phyloP scores from a whole-genome alignment of 768 basidiomycete species.

The Leccinum longicurvipes region DNA sequence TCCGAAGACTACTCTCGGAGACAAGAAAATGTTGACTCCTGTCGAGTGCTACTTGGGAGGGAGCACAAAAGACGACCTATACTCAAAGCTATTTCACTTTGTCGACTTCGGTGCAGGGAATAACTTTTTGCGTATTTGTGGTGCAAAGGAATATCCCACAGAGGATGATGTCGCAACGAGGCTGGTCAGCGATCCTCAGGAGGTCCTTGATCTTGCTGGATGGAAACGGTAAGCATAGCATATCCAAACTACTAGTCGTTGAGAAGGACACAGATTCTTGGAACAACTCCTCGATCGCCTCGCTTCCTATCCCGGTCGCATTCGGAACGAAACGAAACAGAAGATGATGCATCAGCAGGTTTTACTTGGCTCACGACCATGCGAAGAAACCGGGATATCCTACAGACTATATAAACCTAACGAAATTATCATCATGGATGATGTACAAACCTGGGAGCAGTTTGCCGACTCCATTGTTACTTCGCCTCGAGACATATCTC shows the following conservation, averaged over 20 bases:
- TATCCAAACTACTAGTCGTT: background rate
- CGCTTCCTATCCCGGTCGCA: constrained; percentile 58
- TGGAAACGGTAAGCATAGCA: constrained; percentile 38
- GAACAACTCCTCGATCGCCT: constrained; percentile 78
- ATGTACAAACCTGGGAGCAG: constrained; percentile 67
- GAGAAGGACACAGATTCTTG: constrained; percentile 53
- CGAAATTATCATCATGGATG: constrained; percentile 79
- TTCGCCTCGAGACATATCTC: constrained; percentile 81
- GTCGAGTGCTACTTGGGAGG: constrained; percentile 64
- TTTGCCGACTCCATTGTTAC: constrained; percentile 70
- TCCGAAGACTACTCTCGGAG: constrained; percentile 41
- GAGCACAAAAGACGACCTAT: constrained; percentile 51
- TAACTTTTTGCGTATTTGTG: constrained; percentile 82
- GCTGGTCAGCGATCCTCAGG: constrained; percentile 57
- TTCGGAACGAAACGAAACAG: constrained; percentile 39
- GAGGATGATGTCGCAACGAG: constrained; percentile 73
- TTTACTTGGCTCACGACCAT: constrained; percentile 48
- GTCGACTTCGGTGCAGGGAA: constrained; percentile 79
- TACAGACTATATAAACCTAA: constrained; percentile 62
- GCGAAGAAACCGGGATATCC: constrained; percentile 16
- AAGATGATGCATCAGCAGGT: constrained; percentile 67
- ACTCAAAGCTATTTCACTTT: constrained; percentile 79
- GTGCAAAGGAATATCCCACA: constrained; percentile 82
- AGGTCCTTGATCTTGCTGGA: constrained; percentile 68
- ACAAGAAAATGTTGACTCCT: constrained; percentile 48